Percentiles rank a stretch among this genome's conserved stretches.
Conservation (phyloP, 75 land plant species). For the Chamaecyparis obtusa region DNA sequence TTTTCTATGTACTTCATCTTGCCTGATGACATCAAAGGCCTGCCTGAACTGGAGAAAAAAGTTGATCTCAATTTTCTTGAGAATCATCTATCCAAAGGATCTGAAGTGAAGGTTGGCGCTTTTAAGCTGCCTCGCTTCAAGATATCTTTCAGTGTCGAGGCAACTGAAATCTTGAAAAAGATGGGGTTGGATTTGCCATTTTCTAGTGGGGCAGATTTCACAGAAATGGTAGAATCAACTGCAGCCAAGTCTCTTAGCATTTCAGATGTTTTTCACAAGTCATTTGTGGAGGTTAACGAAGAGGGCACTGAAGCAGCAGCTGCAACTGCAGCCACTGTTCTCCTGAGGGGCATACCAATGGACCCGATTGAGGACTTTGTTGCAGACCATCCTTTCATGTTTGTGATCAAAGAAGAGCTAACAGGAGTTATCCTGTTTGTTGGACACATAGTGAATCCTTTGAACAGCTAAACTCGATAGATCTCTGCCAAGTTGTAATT, state of each 20-base stretch:
- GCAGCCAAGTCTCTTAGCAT: slow-evolving; percentile 36
- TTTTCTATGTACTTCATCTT: slow-evolving; percentile 88
- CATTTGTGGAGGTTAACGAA: slow-evolving; percentile 91
- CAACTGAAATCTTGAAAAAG: slow-evolving; percentile 44
- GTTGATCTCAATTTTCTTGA: slow-evolving; percentile 50
- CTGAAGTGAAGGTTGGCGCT: slow-evolving; percentile 38
- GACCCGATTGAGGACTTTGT: slow-evolving; percentile 53
- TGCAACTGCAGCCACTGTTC: slow-evolving; percentile 63
- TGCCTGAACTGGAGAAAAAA: slow-evolving; percentile 43
- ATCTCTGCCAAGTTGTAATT: not conserved
- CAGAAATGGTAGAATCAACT: slow-evolving; percentile 72
- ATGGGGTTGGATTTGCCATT: slow-evolving; percentile 73
- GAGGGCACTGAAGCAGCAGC: slow-evolving; percentile 96
- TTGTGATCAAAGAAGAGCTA: slow-evolving; percentile 70
- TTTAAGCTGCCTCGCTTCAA: slow-evolving; percentile 84
- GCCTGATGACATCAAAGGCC: slow-evolving; percentile 65
- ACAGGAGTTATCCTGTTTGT: slow-evolving; percentile 69
- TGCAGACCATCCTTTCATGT: slow-evolving; percentile 91
- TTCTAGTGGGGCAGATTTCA: slow-evolving; percentile 49
- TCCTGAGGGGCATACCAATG: slow-evolving; percentile 13
- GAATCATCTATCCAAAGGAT: slow-evolving; percentile 27
- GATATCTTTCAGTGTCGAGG: slow-evolving; percentile 63
- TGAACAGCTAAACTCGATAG: not conserved
- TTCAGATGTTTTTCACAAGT: slow-evolving; percentile 73
- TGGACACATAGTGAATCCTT: slow-evolving; percentile 76